Conservation (phyloP, 2,329 filamentous ascomycete genomes). For the Dichotomopilus funicola region DNA sequence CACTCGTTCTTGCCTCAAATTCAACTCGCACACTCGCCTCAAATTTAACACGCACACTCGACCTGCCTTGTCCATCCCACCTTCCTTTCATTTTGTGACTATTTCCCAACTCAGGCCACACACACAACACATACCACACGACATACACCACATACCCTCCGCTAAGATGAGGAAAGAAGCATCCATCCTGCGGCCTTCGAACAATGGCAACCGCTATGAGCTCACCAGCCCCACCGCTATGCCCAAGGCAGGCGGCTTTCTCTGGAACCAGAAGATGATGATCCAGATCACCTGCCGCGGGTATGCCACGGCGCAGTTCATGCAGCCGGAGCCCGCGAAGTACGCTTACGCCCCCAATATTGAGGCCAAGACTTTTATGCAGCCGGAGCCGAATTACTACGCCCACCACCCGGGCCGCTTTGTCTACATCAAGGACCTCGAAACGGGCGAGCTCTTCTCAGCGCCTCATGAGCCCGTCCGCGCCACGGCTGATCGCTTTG, state of each 20-base stretch:
- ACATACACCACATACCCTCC: not conserved
- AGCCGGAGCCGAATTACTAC: slow-evolving; percentile 54
- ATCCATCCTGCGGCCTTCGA: slow-evolving; percentile 35
- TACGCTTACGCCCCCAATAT: slow-evolving; percentile 53
- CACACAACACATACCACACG: not conserved
- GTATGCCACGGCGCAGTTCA: slow-evolving; percentile 53
- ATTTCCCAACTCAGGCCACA: not conserved
- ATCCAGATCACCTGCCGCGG: slow-evolving; percentile 53
- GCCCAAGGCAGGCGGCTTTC: slow-evolving; percentile 49
- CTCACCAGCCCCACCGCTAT: slow-evolving; percentile 48
- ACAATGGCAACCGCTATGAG: slow-evolving; percentile 48
- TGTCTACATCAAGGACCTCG: slow-evolving; percentile 53
- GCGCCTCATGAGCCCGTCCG: slow-evolving; percentile 51
- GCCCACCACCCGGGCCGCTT: slow-evolving; percentile 53
- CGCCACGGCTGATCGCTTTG: slow-evolving; percentile 39
- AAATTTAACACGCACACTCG: no score
- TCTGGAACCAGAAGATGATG: slow-evolving; percentile 58
- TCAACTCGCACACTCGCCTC: no score
- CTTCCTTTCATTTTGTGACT: not conserved
- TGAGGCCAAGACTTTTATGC: slow-evolving; percentile 55
- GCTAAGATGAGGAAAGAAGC: slow-evolving; percentile 22
- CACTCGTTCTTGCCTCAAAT: not conserved
- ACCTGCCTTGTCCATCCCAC: not conserved
- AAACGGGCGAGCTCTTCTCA: slow-evolving; percentile 44
- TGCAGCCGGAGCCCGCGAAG: slow-evolving; percentile 55